Evolutionary conservation across 768 basidiomycete species (phyloP).

Genomic region (Hericium erinaceus): DNA sequence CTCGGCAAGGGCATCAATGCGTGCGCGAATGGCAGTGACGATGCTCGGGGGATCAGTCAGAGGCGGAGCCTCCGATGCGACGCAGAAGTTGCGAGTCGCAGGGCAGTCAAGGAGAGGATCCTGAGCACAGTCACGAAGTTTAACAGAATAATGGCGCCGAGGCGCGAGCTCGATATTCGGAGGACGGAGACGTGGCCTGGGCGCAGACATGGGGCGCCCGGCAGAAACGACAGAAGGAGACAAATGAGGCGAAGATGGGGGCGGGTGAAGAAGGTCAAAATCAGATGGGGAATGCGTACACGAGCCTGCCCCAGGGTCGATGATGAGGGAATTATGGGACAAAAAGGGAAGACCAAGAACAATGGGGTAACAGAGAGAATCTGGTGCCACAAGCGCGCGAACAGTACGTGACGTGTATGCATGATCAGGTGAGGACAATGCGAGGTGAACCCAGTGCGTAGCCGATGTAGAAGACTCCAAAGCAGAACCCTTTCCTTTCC

Average conservation of each 20-base stretch:
- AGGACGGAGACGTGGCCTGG: not conserved
- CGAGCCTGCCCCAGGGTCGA: not conserved
- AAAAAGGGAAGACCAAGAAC: slow-evolving; percentile 19
- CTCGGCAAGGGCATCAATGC: no score
- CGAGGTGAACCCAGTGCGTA: no score
- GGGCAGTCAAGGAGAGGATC: not conserved
- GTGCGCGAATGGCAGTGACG: no score
- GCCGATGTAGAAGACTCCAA: no score
- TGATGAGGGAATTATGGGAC: not conserved
- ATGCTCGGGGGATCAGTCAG: no score
- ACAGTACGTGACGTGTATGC: slow-evolving; percentile 4
- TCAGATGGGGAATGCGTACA: not conserved
- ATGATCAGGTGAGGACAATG: no score
- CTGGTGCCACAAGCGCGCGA: slow-evolving; percentile 17
- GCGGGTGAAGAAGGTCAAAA: not conserved
- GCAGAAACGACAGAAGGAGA: not conserved
- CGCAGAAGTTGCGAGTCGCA: not conserved
- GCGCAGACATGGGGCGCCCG: not conserved
- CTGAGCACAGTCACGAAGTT: not conserved
- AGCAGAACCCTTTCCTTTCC: not conserved
- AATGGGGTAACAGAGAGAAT: slow-evolving; percentile 18
- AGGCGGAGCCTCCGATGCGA: no score
- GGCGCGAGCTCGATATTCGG: not conserved
- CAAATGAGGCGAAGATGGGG: not conserved
- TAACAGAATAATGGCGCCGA: not conserved